A percentile compares a stretch with the other conserved stretches of the same genome.
phyloP scores from a whole-genome alignment of 73 alveolate species.

The Paramecium bursaria region DNA sequence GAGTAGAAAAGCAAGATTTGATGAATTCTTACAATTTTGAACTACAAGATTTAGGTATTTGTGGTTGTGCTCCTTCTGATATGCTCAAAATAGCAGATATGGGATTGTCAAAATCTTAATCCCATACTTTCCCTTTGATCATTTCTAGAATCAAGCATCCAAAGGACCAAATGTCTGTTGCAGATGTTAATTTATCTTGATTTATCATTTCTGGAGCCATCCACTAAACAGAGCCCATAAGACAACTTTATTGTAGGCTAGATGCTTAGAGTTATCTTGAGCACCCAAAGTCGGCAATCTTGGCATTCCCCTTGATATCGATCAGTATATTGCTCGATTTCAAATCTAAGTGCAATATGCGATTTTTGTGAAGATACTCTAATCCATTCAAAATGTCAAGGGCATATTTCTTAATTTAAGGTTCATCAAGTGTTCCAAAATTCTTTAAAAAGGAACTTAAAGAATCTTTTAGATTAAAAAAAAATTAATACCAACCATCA shows the following conservation, averaged over 20 bases:
- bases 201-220: conserved; percentile 53
- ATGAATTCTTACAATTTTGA: background rate
- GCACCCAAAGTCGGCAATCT: conserved; percentile 62
- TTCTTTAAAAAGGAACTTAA: too few relatives aligned
- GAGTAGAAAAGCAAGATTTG: background rate
- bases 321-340: conserved; percentile 56
- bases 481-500: too few relatives aligned
- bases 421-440: conserved; percentile 44
- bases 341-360: conserved; percentile 61
- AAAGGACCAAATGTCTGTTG: conserved; percentile 77
- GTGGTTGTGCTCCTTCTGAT: too few relatives aligned
- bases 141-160: conserved; percentile 70
- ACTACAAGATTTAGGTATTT: too few relatives aligned
- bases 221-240: conserved; percentile 32
- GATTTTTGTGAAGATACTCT: conserved; percentile 31
- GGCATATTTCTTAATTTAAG: conserved; percentile 8
- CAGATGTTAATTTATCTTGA: conserved; percentile 1
- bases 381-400: background rate
- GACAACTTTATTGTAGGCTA: background rate
- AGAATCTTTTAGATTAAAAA: too few relatives aligned
- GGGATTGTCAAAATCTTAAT: conserved; percentile 59
- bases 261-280: background rate
- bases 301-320: conserved; percentile 32
- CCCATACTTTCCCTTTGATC: conserved; percentile 63
- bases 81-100: conserved; percentile 60